Percentiles rank a stretch among this genome's conserved stretches.
Conservation (phyloP, 2,329 filamentous ascomycete genomes). For the Fusarium pseudoanthophilum region DNA sequence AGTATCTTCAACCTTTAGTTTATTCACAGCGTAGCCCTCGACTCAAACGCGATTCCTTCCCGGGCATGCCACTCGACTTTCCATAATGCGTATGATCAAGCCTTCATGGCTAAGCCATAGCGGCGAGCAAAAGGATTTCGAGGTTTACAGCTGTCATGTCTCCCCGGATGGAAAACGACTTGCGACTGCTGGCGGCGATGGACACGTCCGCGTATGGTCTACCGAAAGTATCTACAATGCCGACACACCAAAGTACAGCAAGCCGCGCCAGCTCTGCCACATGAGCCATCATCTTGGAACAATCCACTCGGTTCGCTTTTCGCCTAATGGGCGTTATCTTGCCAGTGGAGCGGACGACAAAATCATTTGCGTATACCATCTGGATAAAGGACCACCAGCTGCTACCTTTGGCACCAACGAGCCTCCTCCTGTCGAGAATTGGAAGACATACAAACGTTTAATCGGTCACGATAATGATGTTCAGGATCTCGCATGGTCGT, state of each 20-base stretch:
- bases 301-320: constrained; percentile 97
- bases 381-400: constrained; percentile 83
- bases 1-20: neutral
- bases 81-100: constrained; percentile 85
- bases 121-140: constrained; percentile 97
- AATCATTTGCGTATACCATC: constrained; percentile 95
- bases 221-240: constrained; percentile 92
- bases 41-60: constrained; percentile 14
- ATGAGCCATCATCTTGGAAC: constrained; percentile 99
- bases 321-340: constrained; percentile 91
- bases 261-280: constrained; percentile 92
- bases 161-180: constrained; percentile 93
- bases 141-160: constrained; percentile 98
- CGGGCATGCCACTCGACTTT: constrained; percentile 40
- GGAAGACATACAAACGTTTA: constrained; percentile 92
- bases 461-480: constrained; percentile 99
- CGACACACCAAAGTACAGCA: constrained; percentile 74
- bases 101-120: constrained; percentile 96
- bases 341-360: constrained; percentile 98
- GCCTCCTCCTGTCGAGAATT: constrained; percentile 93
- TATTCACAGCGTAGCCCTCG: neutral
- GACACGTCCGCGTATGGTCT: constrained; percentile 97
- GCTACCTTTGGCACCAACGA: constrained; percentile 91
- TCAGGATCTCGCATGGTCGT: constrained; percentile 96
- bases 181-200: constrained; percentile 95